Evolutionary conservation across 1,284 basidiomycete species (phyloP).

Genomic region (Chiua sp.): DNA sequence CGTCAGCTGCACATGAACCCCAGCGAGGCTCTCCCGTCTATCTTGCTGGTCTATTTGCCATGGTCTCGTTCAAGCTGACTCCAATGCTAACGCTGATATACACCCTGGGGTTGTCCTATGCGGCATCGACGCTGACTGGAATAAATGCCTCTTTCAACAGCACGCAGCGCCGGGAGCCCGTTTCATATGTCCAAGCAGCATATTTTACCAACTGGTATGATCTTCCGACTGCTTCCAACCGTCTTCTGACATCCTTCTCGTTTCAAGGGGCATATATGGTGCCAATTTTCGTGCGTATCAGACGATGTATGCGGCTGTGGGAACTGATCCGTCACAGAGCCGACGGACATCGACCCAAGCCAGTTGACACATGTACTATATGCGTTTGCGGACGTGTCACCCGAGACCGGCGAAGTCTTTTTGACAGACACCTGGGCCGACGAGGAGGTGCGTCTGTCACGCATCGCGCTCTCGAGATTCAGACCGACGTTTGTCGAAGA

Average conservation of each 20-base stretch:
- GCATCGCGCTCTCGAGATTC: background rate
- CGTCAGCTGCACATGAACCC: background rate
- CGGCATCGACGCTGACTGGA: slow-evolving; percentile 13
- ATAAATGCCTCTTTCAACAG: slow-evolving; percentile 19
- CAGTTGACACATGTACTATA: slow-evolving; percentile 83
- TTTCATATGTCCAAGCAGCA: slow-evolving; percentile 58
- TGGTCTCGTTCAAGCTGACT: slow-evolving; percentile 7
- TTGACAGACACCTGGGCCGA: slow-evolving; percentile 88
- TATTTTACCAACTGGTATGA: slow-evolving; percentile 72
- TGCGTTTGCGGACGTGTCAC: slow-evolving; percentile 81
- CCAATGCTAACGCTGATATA: slow-evolving; percentile 14
- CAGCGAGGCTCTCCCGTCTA: background rate
- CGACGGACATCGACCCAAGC: slow-evolving; percentile 59
- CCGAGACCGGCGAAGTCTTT: slow-evolving; percentile 66
- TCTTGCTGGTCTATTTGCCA: slow-evolving; percentile 1
- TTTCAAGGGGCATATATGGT: slow-evolving; percentile 77
- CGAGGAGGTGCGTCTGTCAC: slow-evolving; percentile 63
- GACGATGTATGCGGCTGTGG: background rate
- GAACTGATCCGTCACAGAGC: slow-evolving; percentile 47
- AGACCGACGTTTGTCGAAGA: slow-evolving; percentile 43
- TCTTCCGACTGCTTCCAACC: background rate
- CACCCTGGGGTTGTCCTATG: slow-evolving; percentile 12
- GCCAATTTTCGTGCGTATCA: slow-evolving; percentile 71
- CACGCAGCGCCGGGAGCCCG: slow-evolving; percentile 51
- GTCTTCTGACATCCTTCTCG: slow-evolving; percentile 5